Percentiles rank a stretch among this genome's conserved stretches.
Evolutionary conservation across 1,284 basidiomycete species (phyloP).

Genomic region (Boletellus deceptivus): DNA sequence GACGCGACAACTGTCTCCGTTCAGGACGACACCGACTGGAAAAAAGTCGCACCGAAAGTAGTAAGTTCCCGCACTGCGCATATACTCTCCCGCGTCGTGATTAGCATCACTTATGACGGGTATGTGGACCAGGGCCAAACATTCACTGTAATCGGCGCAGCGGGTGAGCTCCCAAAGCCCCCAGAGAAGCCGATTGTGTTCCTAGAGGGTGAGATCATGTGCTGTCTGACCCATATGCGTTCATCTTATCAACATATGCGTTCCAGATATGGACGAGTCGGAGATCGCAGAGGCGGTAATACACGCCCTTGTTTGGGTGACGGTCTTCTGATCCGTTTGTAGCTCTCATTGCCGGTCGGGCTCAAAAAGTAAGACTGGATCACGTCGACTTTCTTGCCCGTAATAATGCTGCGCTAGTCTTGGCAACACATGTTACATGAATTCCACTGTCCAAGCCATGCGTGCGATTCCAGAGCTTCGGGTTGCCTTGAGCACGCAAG

Average conservation of each 20-base stretch:
- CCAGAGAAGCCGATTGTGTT: constrained; percentile 81
- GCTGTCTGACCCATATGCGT: neutral
- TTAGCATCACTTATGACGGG: neutral
- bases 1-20: neutral
- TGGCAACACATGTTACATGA: constrained; percentile 96
- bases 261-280: constrained; percentile 79
- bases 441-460: constrained; percentile 90
- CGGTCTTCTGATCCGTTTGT: constrained; percentile 5
- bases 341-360: constrained; percentile 69
- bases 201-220: constrained; percentile 57
- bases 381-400: neutral
- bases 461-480: constrained; percentile 89
- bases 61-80: constrained; percentile 42
- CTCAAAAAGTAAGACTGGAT: constrained; percentile 52
- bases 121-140: constrained; percentile 56
- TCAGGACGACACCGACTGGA: constrained; percentile 84
- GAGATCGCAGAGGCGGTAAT: constrained; percentile 78
- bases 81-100: neutral
- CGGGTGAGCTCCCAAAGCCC: constrained; percentile 87
- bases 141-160: constrained; percentile 89
- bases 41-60: constrained; percentile 77
- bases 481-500: constrained; percentile 60
- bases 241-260: constrained; percentile 16
- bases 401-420: constrained; percentile 41
- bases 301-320: constrained; percentile 8